Conservation (phyloP, 2,329 filamentous ascomycete species). For the Coleophoma cylindrospora region DNA sequence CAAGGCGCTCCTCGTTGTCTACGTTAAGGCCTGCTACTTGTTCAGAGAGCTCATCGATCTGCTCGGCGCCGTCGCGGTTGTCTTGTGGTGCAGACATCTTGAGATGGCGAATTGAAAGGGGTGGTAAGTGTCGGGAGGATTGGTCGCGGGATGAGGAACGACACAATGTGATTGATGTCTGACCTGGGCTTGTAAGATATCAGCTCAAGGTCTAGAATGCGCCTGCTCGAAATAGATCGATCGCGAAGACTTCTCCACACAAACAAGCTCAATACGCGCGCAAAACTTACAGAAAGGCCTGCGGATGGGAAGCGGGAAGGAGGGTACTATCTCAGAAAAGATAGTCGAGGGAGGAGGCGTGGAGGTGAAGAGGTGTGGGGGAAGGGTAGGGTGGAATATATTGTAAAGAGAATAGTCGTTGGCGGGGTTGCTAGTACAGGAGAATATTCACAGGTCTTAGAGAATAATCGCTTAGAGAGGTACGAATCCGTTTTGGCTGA, state of each 20-base stretch:
- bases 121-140: not conserved
- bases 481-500: too few relatives aligned
- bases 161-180: not conserved
- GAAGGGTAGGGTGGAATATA: constrained; percentile 4
- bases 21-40: constrained; percentile 62
- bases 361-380: constrained; percentile 6
- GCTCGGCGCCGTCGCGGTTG: constrained; percentile 19
- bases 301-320: not conserved
- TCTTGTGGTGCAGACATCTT: constrained; percentile 26
- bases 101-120: constrained; percentile 2
- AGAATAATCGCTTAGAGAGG: too few relatives aligned
- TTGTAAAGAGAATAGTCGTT: constrained; percentile 11
- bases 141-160: constrained; percentile 3
- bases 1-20: constrained; percentile 56
- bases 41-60: constrained; percentile 50
- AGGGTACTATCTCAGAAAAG: not conserved
- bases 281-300: constrained; percentile 4
- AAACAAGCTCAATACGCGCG: constrained; percentile 2
- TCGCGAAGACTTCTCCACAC: too few relatives aligned
- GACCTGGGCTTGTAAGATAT: too few relatives aligned
- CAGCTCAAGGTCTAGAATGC: too few relatives aligned
- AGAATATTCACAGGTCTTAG: not conserved
- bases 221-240: too few relatives aligned
- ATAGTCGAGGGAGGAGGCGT: constrained; percentile 8
- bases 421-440: constrained; percentile 12